phyloP scores from a whole-genome alignment of 1,139 yeast genomes.

The Suhomyces coccinellae region DNA sequence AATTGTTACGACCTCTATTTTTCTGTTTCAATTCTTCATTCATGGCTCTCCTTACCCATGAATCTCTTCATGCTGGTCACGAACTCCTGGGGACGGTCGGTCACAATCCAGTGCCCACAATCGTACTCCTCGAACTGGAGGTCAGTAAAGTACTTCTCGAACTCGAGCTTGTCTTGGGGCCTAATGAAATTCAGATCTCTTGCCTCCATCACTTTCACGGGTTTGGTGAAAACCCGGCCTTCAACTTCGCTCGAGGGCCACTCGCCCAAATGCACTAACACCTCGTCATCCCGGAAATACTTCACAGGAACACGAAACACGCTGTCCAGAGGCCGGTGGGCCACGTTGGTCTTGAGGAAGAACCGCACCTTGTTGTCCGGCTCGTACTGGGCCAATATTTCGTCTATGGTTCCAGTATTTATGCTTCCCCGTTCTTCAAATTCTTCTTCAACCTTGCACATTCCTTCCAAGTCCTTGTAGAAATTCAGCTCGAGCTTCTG shows the following conservation, averaged over 20 bases:
- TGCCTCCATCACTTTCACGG: slow-evolving; percentile 45
- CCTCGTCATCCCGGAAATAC: slow-evolving; percentile 22
- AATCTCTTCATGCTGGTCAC: slow-evolving; percentile 26
- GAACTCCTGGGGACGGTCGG: slow-evolving; percentile 42
- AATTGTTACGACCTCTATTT: no score
- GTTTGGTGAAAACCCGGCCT: slow-evolving; percentile 29
- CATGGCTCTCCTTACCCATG: slow-evolving; percentile 4
- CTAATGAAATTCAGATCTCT: slow-evolving; percentile 42
- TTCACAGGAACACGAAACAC: slow-evolving; percentile 32
- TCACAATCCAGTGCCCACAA: slow-evolving; percentile 49
- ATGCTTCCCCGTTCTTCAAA: background rate
- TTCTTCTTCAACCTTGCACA: slow-evolving; percentile 33
- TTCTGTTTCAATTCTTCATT: no score
- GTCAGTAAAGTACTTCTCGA: slow-evolving; percentile 39
- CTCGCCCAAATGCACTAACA: slow-evolving; percentile 34
- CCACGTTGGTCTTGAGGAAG: slow-evolving; percentile 34
- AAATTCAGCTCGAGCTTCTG: slow-evolving; percentile 28
- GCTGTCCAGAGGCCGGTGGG: slow-evolving; percentile 21
- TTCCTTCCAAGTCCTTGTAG: slow-evolving; percentile 29
- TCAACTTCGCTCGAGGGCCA: slow-evolving; percentile 41
- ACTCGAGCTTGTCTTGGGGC: slow-evolving; percentile 28
- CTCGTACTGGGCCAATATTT: slow-evolving; percentile 24
- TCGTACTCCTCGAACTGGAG: slow-evolving; percentile 32
- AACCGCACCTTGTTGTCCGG: slow-evolving; percentile 24
- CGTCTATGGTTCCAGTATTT: slow-evolving; percentile 14